phyloP scores from a whole-genome alignment of 2,329 filamentous ascomycete genomes.

The Curvularia eragrostidis region DNA sequence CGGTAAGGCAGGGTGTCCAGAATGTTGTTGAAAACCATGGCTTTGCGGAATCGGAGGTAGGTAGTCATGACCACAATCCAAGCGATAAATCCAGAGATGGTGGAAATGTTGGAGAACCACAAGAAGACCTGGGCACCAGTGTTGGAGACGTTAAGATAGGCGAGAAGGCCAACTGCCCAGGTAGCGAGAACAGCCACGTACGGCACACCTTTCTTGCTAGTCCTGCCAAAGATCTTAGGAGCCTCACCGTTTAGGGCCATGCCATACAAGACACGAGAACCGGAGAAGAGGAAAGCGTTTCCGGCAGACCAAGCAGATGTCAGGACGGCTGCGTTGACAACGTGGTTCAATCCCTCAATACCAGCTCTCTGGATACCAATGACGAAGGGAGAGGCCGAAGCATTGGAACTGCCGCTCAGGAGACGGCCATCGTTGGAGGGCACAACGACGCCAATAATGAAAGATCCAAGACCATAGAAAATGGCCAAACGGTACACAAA shows the following conservation, averaged over 20 bases:
- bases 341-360: slow-evolving; percentile 69
- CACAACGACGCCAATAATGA: slow-evolving; percentile 67
- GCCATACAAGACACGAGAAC: slow-evolving; percentile 59
- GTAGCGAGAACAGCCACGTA: slow-evolving; percentile 49
- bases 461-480: slow-evolving; percentile 61
- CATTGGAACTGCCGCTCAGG: slow-evolving; percentile 40
- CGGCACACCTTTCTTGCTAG: slow-evolving; percentile 54
- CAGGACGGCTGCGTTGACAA: slow-evolving; percentile 79
- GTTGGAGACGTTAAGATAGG: slow-evolving; percentile 59
- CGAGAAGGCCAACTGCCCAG: slow-evolving; percentile 54
- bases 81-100: slow-evolving; percentile 61
- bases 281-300: slow-evolving; percentile 69
- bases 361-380: slow-evolving; percentile 74
- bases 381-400: slow-evolving; percentile 56
- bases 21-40: slow-evolving; percentile 59
- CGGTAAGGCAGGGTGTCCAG: slow-evolving; percentile 61
- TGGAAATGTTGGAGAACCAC: slow-evolving; percentile 76
- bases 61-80: slow-evolving; percentile 65
- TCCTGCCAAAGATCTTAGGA: slow-evolving; percentile 58
- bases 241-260: slow-evolving; percentile 59
- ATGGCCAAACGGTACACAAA: slow-evolving; percentile 62
- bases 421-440: slow-evolving; percentile 61
- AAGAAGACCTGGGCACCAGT: slow-evolving; percentile 61
- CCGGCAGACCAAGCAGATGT: slow-evolving; percentile 74
- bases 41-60: slow-evolving; percentile 64